Base-by-base conservation (phyloP, 2,329 filamentous ascomycete genomes). In the Penicillium italicum region DNA sequence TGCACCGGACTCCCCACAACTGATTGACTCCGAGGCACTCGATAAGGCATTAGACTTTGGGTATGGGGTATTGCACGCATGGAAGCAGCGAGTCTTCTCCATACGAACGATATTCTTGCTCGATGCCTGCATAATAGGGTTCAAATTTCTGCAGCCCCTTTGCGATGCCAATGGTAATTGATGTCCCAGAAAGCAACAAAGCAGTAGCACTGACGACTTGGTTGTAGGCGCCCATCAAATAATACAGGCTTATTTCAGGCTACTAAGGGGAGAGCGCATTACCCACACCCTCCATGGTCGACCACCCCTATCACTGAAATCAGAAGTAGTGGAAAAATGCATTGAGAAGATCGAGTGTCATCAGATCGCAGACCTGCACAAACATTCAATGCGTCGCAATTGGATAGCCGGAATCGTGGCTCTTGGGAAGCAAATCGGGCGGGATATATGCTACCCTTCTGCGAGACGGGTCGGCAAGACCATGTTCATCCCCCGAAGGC, bases 61-160 rank as follows among this genome's bases (percentile, higher is more conserved):
- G 16, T 56, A 52, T n/a, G 41, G 42, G 3, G 1, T 52, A 2
- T 5, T 7, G 22, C 28, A 56, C 18, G 41, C 41, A 36, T 52
- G 41, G 48, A 52, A 42, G 20, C 53, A 56, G 34, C 53, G 53
- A 14, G 53, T 56, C 14, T 56, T 56, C 22, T 40, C 48, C 2
- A 36, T 56, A 20, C 48, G 53, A 36, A 56, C 53, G 1, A 22
- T 56, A 11, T 52, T 52, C 36, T 42, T 56, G 41, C 41, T 22
- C 22, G 53, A 56, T 33, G 28, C 53, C 7, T 52, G 53, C 26
- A 42, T 56, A 24, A 56, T 56, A n/a, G 42, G 53, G 3, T 56
- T 56, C 42, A 46, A 30, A 22, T 56, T 56, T n/a, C 14, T 56
- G 2, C 53, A 56, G 10, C 36, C 53, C 6, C 48, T 56, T n/a